A percentile compares a stretch with the other conserved stretches of the same genome.
Evolutionary conservation across 2,329 filamentous ascomycete genomes (phyloP).

Genomic region (Emergomyces pasteurianus): DNA sequence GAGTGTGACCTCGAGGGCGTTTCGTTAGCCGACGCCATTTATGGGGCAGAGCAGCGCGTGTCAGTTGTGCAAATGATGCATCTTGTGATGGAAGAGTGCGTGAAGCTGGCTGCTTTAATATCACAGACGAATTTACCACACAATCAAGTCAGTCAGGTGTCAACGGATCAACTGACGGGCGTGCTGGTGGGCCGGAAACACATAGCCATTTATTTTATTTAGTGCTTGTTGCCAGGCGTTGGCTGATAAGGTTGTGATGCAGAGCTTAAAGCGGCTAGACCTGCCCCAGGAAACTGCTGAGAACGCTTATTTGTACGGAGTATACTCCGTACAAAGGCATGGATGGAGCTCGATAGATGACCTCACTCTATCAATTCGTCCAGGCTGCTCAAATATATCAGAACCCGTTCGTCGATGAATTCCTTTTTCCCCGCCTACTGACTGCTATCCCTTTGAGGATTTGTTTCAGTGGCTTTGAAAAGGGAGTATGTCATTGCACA

Average conservation of each 20-base stretch:
- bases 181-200: neutral
- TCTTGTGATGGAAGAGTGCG: slow-evolving; percentile 5
- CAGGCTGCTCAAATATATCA: neutral
- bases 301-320: no score
- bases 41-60: slow-evolving; percentile 6
- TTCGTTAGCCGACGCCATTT: slow-evolving; percentile 24
- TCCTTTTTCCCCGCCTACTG: neutral
- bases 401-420: neutral
- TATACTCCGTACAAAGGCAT: neutral
- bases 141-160: neutral
- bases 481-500: slow-evolving; percentile 68
- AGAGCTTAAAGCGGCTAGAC: neutral
- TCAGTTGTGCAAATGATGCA: slow-evolving; percentile 3
- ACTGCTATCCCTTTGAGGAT: slow-evolving; percentile 11
- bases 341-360: neutral
- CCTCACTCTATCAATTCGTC: neutral
- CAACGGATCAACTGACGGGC: neutral
- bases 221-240: no score
- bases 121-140: neutral
- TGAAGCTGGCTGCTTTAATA: neutral
- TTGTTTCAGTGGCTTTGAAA: slow-evolving; percentile 6
- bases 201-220: neutral
- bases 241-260: neutral
- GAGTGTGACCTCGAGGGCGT: slow-evolving; percentile 15
- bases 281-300: neutral